Conservation (phyloP, 306 rosid species). For the Castanea mollissima region DNA sequence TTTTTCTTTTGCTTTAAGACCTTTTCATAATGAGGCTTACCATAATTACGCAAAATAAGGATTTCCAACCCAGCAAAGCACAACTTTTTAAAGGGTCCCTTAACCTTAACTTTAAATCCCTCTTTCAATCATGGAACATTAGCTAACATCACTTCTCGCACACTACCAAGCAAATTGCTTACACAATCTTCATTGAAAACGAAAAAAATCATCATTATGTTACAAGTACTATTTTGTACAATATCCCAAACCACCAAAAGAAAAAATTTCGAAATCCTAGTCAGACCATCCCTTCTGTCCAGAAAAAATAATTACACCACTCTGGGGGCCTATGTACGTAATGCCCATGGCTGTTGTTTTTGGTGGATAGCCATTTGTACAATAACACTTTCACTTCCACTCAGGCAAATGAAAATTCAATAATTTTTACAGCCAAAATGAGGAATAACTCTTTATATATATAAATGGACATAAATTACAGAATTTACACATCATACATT, state of each 20-base stretch:
- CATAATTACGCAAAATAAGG: conserved; percentile 27
- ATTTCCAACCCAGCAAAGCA: conserved; percentile 28
- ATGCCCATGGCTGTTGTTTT: neutral
- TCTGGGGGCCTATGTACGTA: neutral
- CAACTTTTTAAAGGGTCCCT: conserved; percentile 25
- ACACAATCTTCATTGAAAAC: conserved; percentile 12
- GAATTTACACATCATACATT: conserved; percentile 49
- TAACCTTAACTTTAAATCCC: conserved; percentile 20
- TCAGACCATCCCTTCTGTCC: neutral
- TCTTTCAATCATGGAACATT: conserved; percentile 6
- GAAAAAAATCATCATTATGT: neutral
- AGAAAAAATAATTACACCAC: neutral
- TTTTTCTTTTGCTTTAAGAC: conserved; percentile 33
- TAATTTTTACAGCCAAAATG: neutral
- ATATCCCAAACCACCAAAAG: neutral
- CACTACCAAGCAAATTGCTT: conserved; percentile 8
- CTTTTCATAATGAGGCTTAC: conserved; percentile 29
- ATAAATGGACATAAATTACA: conserved; percentile 58
- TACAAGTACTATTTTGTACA: neutral
- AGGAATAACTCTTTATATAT: conserved; percentile 28
- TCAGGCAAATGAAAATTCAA: neutral
- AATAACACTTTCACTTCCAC: neutral
- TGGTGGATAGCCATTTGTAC: neutral
- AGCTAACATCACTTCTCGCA: conserved; percentile 7
- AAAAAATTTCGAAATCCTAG: neutral